Conservation (phyloP, 2,329 filamentous ascomycete genomes). For the Daldinia sp. region DNA sequence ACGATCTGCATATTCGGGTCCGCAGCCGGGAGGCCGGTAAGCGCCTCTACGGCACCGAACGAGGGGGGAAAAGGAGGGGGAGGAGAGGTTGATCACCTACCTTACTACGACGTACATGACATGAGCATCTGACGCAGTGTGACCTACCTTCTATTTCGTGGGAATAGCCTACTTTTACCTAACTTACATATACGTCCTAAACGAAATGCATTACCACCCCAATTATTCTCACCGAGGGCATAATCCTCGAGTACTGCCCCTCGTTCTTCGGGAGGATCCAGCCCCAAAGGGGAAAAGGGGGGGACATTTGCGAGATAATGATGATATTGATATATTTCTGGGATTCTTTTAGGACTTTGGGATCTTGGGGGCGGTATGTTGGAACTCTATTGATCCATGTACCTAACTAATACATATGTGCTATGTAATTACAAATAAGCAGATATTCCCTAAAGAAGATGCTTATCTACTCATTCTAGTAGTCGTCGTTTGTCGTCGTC, state of each 20-base stretch:
- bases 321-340: neutral
- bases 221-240: slow-evolving; percentile 11
- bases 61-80: neutral
- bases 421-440: no score
- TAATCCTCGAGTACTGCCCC: slow-evolving; percentile 1
- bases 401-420: no score
- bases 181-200: neutral
- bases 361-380: slow-evolving; percentile 5
- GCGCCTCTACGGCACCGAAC: slow-evolving; percentile 7
- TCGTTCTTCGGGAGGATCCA: slow-evolving; percentile 16
- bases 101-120: slow-evolving; percentile 17
- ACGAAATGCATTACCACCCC: neutral
- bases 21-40: slow-evolving; percentile 27
- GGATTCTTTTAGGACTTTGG: neutral
- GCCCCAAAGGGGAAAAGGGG: slow-evolving; percentile 1
- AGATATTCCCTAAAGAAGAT: no score
- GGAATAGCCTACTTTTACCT: neutral
- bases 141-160: slow-evolving; percentile 13
- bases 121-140: slow-evolving; percentile 12
- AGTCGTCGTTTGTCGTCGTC: neutral
- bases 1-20: slow-evolving; percentile 7
- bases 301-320: neutral
- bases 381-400: neutral
- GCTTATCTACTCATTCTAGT: neutral
- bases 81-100: neutral